Conservation (phyloP, 164 flowering plant species). For the Hamamelis virginiana region DNA sequence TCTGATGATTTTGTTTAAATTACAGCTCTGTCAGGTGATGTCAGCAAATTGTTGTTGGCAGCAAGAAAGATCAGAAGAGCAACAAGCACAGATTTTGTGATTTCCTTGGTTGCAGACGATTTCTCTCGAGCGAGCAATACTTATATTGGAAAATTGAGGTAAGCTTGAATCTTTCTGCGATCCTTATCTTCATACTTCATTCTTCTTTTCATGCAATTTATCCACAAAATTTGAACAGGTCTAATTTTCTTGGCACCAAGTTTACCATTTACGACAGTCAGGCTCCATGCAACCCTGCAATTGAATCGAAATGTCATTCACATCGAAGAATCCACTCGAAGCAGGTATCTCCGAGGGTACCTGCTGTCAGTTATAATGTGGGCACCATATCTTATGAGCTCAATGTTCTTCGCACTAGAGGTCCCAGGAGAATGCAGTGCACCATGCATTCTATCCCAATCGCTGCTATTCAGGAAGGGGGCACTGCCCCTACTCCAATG, state of each 20-base stretch:
- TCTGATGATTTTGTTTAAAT: conserved; percentile 7
- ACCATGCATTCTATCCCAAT: conserved; percentile 68
- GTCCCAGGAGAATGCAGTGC: conserved; percentile 88
- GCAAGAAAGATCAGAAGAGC: conserved; percentile 73
- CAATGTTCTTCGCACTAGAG: conserved; percentile 74
- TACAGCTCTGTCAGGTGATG: conserved; percentile 53
- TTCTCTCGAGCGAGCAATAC: conserved; percentile 61
- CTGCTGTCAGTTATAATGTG: conserved; percentile 43
- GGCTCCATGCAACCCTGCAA: conserved; percentile 36
- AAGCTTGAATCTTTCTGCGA: conserved; percentile 7
- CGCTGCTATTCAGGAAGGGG: conserved; percentile 72
- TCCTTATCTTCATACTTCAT: background rate
- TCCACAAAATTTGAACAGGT: conserved; percentile 44
- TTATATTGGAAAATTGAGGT: conserved; percentile 77
- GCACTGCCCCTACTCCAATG: conserved; percentile 70
- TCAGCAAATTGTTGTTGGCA: conserved; percentile 62
- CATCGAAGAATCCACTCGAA: conserved; percentile 34
- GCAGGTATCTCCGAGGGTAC: conserved; percentile 50
- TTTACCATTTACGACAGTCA: conserved; percentile 64
- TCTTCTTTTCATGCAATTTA: conserved; percentile 6
- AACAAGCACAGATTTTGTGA: conserved; percentile 56
- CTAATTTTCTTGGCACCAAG: conserved; percentile 88
- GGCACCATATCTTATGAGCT: conserved; percentile 74
- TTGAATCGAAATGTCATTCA: conserved; percentile 31
- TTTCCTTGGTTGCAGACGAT: conserved; percentile 62